Base-by-base conservation (phyloP, 192 early-diverging fungal genomes). In the Coemansia sp. region DNA sequence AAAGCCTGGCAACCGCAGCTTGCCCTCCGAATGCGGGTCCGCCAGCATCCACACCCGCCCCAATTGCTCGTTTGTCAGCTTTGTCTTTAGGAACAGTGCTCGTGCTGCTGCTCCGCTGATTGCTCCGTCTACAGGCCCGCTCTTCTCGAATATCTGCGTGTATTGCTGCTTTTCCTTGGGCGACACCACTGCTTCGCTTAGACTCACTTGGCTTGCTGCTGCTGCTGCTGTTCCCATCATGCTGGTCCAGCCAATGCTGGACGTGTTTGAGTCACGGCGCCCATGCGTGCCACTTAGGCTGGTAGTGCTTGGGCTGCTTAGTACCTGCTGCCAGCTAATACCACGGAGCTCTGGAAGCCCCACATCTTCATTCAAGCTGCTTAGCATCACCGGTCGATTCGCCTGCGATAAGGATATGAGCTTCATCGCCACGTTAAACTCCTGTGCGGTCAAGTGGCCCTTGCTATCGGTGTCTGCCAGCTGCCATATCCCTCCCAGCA, bases 321-420 rank as follows among this genome's bases (percentile, higher is more conserved):
- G 21, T 0, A 49, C 30, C n/a, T 62, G 56, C 15, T 47, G 43
- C 38, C 69, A 39, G 26, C 68, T 62, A 14, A 87, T 48, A 37
- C 82, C 85, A 15, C 83, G 73, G 57, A 88, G 83, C 7, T 73
- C 82, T 1, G 87, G 85, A 48, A 89, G 64, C 37, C 70, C 75
- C 31, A 66, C 67, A 3, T 81, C 65, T 41, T 76, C 65, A 14
- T 50, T 60, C 12, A 81, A 66, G 42, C 42, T 64, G 32, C 84
- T 51, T 21, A 84, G 62, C 36, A 76, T 82, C 23, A 74, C 81
- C 6, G 74, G 76, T 53, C 86, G 80, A 15, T 87, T 86, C 40
- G 80, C 79, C 63, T 97, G 95, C 10, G 83, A 88, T 15, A 92
- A 76, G 21, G 92, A 88, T 64, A 97, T 94, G 44, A 94, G 76